Evolutionary conservation across 192 early-diverging fungal genomes (phyloP), one percentile per base, ranked within the genome.

Genomic region (Coemansia sp.): DNA sequence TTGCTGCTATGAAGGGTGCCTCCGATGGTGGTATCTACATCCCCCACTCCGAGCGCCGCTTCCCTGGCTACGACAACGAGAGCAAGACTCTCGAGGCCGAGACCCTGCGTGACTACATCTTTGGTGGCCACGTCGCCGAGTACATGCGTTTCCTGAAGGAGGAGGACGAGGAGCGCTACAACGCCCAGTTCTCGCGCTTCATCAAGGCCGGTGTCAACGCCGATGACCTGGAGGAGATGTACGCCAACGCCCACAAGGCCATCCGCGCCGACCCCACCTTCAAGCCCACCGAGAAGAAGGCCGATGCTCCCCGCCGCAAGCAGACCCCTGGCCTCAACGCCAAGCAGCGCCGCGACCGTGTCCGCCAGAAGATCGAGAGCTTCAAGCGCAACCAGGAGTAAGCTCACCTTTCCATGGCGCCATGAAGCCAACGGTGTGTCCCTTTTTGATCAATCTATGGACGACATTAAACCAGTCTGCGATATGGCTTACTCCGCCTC

Each of bases 71-170:
- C 81, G 90, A 94, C 81, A 59, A 79, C 40, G 85, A 87, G 71
- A 64, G 80, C 60, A 95, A 95, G 89, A 65, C 78, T 69, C 84
- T 93, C 64, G 94, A 98, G 65, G 82, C 92, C 57, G 94, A 96
- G 78, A 72, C 89, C 35, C 84, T 98, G 52, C 84, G 89, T 71
- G 84, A 85, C 59, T 98, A 97, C 88, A 98, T 98, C 86, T 94
- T 88, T 74, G 96, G 96, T 73, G 85, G 88, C 65, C 96, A 97
- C 83, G 90, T 98, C 52, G 83, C 91, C 56, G 92, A 96, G 66
- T 99, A 95, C 86, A 99, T 99, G 93, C 88, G 87, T 64, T 82
- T 85, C 80, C 90, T 99, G 58, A 84, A 93, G 80, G 94, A 97
- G 78, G 96, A 99, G 81, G 96, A 99, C 72, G 93, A 94, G 82